phyloP scores from a whole-genome alignment of 78 protist species.

The Dictyostelium capitatum region DNA sequence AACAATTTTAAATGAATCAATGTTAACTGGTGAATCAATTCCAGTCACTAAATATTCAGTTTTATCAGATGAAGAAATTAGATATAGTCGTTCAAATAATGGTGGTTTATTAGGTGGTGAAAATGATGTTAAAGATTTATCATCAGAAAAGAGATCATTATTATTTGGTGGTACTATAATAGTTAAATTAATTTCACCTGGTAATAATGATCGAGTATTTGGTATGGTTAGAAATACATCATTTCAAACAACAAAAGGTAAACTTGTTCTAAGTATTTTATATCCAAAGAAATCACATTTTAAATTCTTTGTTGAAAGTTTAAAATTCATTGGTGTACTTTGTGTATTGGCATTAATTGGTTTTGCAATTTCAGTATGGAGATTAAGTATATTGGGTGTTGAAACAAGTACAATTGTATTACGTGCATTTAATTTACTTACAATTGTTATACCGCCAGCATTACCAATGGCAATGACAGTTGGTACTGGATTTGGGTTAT shows the following conservation, averaged over 20 bases:
- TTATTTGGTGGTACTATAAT: conserved; percentile 58
- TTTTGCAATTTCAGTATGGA: conserved; percentile 43
- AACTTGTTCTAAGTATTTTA: conserved; percentile 83
- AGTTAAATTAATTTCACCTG: not conserved
- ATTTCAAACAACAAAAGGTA: conserved; percentile 90
- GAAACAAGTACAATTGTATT: conserved; percentile 23
- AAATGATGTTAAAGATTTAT: conserved; percentile 5
- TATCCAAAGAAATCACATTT: conserved; percentile 87
- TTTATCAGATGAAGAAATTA: conserved; percentile 14
- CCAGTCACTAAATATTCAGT: conserved; percentile 84
- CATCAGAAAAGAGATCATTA: conserved; percentile 25
- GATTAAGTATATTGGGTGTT: not conserved
- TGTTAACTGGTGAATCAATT: conserved; percentile 98
- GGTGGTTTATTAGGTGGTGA: not conserved
- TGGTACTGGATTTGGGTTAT: conserved; percentile 86
- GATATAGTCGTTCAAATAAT: not conserved
- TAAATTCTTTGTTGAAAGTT: conserved; percentile 87
- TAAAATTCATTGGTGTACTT: conserved; percentile 84
- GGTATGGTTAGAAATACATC: conserved; percentile 80
- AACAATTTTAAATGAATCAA: conserved; percentile 95
- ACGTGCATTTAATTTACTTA: conserved; percentile 88
- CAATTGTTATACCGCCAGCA: conserved; percentile 94
- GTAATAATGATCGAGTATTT: not conserved
- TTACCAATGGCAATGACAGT: conserved; percentile 94
- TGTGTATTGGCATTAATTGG: conserved; percentile 71